Conservation (phyloP, 768 basidiomycete genomes). For the Kwoniella dejecticola region DNA sequence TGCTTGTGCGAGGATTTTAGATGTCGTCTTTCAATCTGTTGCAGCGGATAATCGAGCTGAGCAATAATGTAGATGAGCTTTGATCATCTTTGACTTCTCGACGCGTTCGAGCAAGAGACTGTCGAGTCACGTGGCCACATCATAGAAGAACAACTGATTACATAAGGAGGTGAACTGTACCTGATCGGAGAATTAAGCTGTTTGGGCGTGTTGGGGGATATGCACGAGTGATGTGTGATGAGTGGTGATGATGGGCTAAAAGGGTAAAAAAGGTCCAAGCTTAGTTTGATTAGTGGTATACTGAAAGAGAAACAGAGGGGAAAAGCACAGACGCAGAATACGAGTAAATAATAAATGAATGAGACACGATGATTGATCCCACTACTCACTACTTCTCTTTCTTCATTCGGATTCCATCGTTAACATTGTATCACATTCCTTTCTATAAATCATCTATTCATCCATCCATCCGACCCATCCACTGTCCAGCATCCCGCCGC, state of each 20-base stretch:
- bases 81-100: not conserved
- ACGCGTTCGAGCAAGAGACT: conserved; percentile 2
- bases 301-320: too few species aligned
- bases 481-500: not conserved
- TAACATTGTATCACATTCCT: not conserved
- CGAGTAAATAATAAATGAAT: too few species aligned
- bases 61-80: not conserved
- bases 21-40: too few species aligned
- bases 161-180: not conserved
- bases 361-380: too few species aligned
- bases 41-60: too few species aligned
- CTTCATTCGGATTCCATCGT: too few species aligned
- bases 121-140: too few species aligned
- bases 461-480: not conserved
- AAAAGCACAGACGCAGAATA: too few species aligned
- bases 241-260: not conserved
- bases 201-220: not conserved
- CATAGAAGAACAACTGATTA: not conserved
- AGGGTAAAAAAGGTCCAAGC: conserved; percentile 10
- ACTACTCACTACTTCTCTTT: too few species aligned
- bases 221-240: not conserved
- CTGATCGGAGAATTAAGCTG: not conserved
- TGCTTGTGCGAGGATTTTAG: too few species aligned
- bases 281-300: not conserved
- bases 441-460: not conserved